Conservation (phyloP, 192 early-diverging fungal species). For the Gigaspora rosea region DNA sequence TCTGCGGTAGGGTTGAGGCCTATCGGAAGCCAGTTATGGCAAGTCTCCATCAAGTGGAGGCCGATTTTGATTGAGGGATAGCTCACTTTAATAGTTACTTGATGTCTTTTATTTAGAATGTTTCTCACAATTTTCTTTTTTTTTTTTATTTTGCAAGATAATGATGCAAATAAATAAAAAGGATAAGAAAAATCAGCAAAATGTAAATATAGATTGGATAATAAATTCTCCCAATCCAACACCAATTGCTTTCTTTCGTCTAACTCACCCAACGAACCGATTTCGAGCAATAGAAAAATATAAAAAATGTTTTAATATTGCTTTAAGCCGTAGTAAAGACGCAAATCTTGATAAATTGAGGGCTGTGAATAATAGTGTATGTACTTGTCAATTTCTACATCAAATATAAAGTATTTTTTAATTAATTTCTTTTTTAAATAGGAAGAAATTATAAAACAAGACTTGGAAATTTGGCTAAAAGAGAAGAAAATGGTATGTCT, state of each 20-base stretch:
- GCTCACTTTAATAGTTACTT: not conserved
- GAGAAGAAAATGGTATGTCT: not conserved
- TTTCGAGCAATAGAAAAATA: conserved; percentile 9
- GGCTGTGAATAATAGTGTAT: conserved; percentile 14
- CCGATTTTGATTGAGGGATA: not conserved
- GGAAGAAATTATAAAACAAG: conserved; percentile 21
- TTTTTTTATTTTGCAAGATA: not conserved
- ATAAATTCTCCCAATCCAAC: conserved; percentile 17
- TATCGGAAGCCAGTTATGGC: conserved; percentile 34
- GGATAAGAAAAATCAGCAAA: not conserved
- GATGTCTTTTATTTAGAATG: not conserved
- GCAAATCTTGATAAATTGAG: conserved; percentile 7
- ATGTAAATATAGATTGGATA: conserved; percentile 22
- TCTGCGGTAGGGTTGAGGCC: conserved; percentile 27
- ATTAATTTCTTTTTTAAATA: conserved; percentile 5
- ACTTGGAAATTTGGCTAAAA: not conserved
- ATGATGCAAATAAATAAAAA: conserved; percentile 6
- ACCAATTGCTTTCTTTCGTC: conserved; percentile 22
- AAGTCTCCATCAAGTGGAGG: conserved; percentile 27
- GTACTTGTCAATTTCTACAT: conserved; percentile 20
- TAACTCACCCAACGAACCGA: conserved; percentile 4
- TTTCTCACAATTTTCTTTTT: not conserved
- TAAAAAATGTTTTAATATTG: conserved; percentile 13
- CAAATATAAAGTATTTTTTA: conserved; percentile 18
- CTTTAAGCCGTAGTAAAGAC: conserved; percentile 11